These are phyloP conservation scores for Cercospora berteroae DNA, from an alignment of 2,329 filamentous ascomycete species.

Conservation along the genomic window DNA sequence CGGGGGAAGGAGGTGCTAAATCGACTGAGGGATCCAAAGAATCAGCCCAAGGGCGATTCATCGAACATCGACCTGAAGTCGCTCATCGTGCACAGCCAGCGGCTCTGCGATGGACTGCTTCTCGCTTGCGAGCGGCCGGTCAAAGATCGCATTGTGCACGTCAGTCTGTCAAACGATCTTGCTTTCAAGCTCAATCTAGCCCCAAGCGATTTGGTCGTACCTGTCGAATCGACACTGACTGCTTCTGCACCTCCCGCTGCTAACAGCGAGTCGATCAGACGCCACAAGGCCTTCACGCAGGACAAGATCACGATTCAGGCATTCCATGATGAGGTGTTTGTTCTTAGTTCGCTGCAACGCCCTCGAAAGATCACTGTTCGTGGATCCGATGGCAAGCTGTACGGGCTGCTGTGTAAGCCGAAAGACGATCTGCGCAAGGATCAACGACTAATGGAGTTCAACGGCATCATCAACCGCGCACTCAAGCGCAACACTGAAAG, in stretches of 20 bases:
- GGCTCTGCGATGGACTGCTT: constrained; percentile 77
- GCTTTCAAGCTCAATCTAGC: constrained; percentile 80
- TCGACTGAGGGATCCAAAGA: constrained; percentile 50
- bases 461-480: constrained; percentile 93
- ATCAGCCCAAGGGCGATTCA: constrained; percentile 56
- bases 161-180: constrained; percentile 75
- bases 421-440: constrained; percentile 98
- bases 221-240: constrained; percentile 79
- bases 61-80: constrained; percentile 61
- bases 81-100: constrained; percentile 76
- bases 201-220: constrained; percentile 82
- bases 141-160: constrained; percentile 65
- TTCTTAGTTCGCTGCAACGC: constrained; percentile 87
- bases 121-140: constrained; percentile 76
- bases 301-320: constrained; percentile 78
- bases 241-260: constrained; percentile 72
- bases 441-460: constrained; percentile 98
- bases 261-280: constrained; percentile 65
- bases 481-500: constrained; percentile 89
- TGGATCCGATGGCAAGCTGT: constrained; percentile 83
- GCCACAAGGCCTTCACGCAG: constrained; percentile 80
- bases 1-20: constrained; percentile 47
- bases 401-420: constrained; percentile 92
- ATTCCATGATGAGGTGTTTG: constrained; percentile 84
- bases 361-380: constrained; percentile 85